Evolutionary conservation across 202 grass and related monocot genomes (phyloP), one percentile per base, ranked within the genome.

Genomic region (Dendrocalamus latiflorus): DNA sequence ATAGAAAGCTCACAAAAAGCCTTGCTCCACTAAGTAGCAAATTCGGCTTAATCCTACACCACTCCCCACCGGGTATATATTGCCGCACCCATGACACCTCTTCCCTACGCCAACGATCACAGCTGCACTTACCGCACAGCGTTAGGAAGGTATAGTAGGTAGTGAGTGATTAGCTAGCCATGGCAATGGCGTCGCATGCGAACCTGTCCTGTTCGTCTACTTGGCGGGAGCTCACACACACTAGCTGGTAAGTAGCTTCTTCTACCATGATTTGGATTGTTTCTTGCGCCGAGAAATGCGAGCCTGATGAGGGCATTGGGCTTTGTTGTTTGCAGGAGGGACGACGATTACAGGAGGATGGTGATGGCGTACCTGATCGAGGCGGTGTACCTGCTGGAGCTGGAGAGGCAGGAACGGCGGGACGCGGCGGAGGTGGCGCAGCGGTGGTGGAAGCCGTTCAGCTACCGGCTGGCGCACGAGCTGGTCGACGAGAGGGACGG

Each of bases 371-470:
- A 16, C 74, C 74, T 91, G 73, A 91, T 91, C 79, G 86, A 91
- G 78, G 90, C 86, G 62, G 86, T 88, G 38, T 91, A 91, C 90
- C 82, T 91, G 16, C 90, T 91, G 43, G 90, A 91, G 86, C 86
- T 91, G 44, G 90, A 91, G 74, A 62, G 90, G 43, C 90, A 91
- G 78, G 74, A 78, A 53, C 51, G 82, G 38, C 15, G 90, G 1
- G 72, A 85, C 72, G 90, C 86, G 74, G 67, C 78, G 53, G 82
- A 48, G 65, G 81, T 91, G 71, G 90, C 90, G 66, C 82, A 88
- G 82, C 66, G 75, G 78, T 91, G 90, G 90, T 91, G 90, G 90
- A 91, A 91, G 83, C 90, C 90, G 50, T 91, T 91, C 90, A 87
- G 87, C 37, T 91, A 88, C 85, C 75, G 83, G 73, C 86, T 91